phyloP scores from a whole-genome alignment of 2,329 filamentous ascomycete genomes.

The Talaromyces atroroseus region DNA sequence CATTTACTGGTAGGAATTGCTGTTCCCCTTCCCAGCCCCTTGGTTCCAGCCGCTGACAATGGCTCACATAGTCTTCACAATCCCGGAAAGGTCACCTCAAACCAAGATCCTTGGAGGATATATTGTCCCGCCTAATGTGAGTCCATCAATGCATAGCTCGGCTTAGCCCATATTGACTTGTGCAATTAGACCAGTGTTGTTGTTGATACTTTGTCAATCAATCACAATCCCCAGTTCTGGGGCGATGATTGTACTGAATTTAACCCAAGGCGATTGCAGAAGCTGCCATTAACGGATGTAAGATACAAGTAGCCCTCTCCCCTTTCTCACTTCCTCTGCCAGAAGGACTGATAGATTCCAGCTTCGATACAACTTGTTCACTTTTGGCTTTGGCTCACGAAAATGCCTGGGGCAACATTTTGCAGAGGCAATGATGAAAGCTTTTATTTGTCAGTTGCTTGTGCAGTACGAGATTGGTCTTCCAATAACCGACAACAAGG shows the following conservation, averaged over 20 bases:
- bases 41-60: background rate
- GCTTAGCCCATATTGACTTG: background rate
- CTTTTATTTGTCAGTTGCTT: background rate
- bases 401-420: conserved; percentile 5
- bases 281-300: background rate
- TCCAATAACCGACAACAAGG: too few species aligned
- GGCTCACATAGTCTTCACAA: background rate
- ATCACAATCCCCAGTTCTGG: conserved; percentile 37
- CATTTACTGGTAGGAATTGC: background rate
- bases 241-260: conserved; percentile 31
- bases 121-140: conserved; percentile 15
- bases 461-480: background rate
- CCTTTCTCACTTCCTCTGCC: background rate
- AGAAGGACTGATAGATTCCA: background rate
- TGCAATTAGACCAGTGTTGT: conserved; percentile 29
- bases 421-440: background rate
- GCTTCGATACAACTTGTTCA: conserved; percentile 1
- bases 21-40: background rate
- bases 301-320: background rate
- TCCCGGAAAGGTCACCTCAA: background rate
- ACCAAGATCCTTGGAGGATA: background rate
- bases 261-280: conserved; percentile 25
- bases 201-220: conserved; percentile 42
- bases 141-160: background rate
- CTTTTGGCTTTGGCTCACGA: background rate